These are phyloP conservation scores for Ophiocordyceps camponoti-saundersi DNA, from an alignment of 2,329 filamentous ascomycete species.

Conservation along the genomic window DNA sequence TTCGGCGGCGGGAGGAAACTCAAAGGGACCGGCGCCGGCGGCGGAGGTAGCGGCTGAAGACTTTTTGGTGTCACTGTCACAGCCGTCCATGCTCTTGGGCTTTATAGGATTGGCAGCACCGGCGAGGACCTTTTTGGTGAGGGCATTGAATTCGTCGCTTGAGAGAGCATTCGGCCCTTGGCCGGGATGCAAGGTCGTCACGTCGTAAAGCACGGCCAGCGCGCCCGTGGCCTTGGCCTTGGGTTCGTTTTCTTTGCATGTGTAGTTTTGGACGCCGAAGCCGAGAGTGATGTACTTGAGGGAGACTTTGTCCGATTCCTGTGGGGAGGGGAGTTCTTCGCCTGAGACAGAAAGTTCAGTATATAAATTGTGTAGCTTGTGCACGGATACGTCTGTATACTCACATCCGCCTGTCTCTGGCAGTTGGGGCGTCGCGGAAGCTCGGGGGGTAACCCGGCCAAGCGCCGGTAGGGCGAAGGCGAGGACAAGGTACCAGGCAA, in stretches of 20 bases:
- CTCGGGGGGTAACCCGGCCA: not conserved
- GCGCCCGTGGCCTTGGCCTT: conserved; percentile 29
- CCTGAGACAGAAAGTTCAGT: conserved; percentile 12
- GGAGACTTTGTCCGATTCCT: conserved; percentile 14
- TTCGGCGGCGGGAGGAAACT: conserved; percentile 21
- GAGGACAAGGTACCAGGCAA: conserved; percentile 15
- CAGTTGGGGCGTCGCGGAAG: conserved; percentile 10
- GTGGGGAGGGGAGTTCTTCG: conserved; percentile 25
- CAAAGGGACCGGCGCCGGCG: conserved; percentile 1
- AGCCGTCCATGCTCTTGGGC: not conserved
- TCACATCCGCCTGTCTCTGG: conserved; percentile 22
- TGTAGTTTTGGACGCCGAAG: conserved; percentile 55
- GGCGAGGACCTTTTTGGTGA: conserved; percentile 24
- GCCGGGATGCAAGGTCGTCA: conserved; percentile 32
- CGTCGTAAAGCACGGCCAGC: conserved; percentile 43
- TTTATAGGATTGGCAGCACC: conserved; percentile 29
- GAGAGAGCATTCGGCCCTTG: conserved; percentile 20
- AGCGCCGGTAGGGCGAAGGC: conserved; percentile 8
- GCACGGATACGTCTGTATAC: conserved; percentile 3
- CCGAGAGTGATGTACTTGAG: conserved; percentile 42
- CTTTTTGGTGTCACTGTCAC: conserved; percentile 17
- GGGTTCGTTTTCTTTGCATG: conserved; percentile 26
- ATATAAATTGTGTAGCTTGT: too few relatives aligned
- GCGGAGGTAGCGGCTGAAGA: conserved; percentile 9
- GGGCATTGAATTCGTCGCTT: conserved; percentile 17